Evolutionary conservation across 495 filamentous ascomycete genomes (phyloP), one percentile per base, ranked within the genome.

Genomic region (Trypethelium eluteriae): DNA sequence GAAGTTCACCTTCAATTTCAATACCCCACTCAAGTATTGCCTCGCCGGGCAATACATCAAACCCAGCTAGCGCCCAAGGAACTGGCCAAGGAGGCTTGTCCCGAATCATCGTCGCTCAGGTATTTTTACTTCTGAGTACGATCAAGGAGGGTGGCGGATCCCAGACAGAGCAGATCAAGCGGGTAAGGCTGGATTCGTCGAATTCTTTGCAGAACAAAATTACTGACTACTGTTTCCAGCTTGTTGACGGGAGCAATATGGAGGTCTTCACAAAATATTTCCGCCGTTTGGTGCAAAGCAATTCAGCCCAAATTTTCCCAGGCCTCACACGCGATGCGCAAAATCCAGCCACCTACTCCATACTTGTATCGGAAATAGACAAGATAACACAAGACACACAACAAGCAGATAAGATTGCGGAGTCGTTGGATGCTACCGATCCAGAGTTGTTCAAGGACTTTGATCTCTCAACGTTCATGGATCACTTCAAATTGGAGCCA

Each of bases 161-260:
- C 47, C 92, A 95, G 79, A 87, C 87, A 70, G 92, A 94, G 73
- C 90, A 93, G 75, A 89, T 99, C 71, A 86, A 86, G 72, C 95
- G 92, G 84, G 93, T 96, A 81, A 71, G 84, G 73, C 66, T 41
- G 36, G 38, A 65, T 47, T 69, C 59, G 59, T 61, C 12, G 12
- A 34, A 39, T 61, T 61, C 62, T 62, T 10, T 46, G 3, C 53
- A 18, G 3, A 39, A 10, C 18, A 46, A 7, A 12, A 12, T 53
- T 36, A 32, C 66, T 69, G 10, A 70, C 65, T 53, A 68, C 2
- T 62, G 12, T 10, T 25, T 34, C 3, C 53, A 96, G 92, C 85
- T 97, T 70, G 86, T 96, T 74, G 88, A 94, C 83, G 91, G 92
- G 68, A 86, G 94, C 93, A 91, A 91, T 74, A 96, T 96, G 92